Evolutionary conservation across 2,329 filamentous ascomycete genomes (phyloP), one percentile per base, ranked within the genome.

Genomic region (Pyricularia pennisetigena): DNA sequence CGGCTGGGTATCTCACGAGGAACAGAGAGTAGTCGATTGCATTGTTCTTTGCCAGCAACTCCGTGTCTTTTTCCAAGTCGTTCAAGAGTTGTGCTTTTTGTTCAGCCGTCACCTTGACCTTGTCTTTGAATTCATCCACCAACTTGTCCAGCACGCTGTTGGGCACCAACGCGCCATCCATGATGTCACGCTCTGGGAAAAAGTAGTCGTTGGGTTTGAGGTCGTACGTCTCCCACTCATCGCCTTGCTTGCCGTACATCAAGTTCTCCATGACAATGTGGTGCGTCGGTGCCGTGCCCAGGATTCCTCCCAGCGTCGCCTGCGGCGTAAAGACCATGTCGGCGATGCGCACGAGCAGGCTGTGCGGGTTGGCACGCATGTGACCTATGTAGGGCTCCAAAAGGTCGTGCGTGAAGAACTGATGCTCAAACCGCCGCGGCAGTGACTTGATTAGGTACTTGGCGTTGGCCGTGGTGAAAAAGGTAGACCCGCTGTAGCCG

Each of bases 201-300:
- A 93, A 93, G 78, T 92, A 93, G 69, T 87, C 85, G 26, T 84
- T 86, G 0, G 90, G 90, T 74, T 93, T 93, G 65, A 93, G 82
- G 70, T 93, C 90, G 77, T 88, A 93, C 1, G 85, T 87, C 74
- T 92, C 87, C 90, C 90, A 93, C 23, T 81, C 77, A 28, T 24
- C 1, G 70, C 70, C 30, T 74, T 71, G 0, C 75, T 68, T 79
- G 1, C 89, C 90, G 70, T 85, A 86, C 28, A 92, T 79, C 2
- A 91, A 81, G 74, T 93, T 93, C 75, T 92, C 90, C 90, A 93
- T 93, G 73, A 93, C 82, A 69, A 93, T 90, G 73, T 92, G 90
- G 71, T 92, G 89, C 0, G 86, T 86, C 0, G 90, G 90, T 0
- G 88, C 86, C 0, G 83, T 77, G 4, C 88, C 83, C 0, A 91